A percentile compares a stretch with the other conserved stretches of the same genome.
Evolutionary conservation across 1,284 basidiomycete genomes (phyloP).

Genomic region (Sphaerobolus stellatus): DNA sequence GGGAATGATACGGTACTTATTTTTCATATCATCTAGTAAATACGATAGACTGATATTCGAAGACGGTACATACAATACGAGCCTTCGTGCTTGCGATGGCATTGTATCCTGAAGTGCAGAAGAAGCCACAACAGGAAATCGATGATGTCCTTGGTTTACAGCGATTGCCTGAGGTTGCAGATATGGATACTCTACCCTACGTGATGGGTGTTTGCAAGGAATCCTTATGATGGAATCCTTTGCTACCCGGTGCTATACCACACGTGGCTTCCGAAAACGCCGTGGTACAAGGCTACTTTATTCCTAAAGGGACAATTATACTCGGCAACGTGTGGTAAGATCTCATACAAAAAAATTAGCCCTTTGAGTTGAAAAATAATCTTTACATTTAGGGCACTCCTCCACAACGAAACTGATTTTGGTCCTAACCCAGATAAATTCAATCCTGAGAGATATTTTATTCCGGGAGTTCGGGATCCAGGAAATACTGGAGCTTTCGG

Average conservation of each 20-base stretch:
- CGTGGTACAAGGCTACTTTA: not conserved
- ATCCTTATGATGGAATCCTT: not conserved
- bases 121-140: slow-evolving; percentile 24
- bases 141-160: slow-evolving; percentile 21
- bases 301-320: not conserved
- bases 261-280: not conserved
- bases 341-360: too few relatives aligned
- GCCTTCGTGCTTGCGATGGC: slow-evolving; percentile 27
- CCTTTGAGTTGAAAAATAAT: too few relatives aligned
- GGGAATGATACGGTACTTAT: slow-evolving; percentile 15
- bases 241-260: not conserved
- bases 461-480: too few relatives aligned
- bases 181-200: slow-evolving; percentile 4
- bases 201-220: not conserved
- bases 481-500: too few relatives aligned
- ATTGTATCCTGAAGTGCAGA: slow-evolving; percentile 23
- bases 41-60: too few relatives aligned
- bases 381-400: too few relatives aligned
- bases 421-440: too few relatives aligned
- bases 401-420: too few relatives aligned
- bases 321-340: not conserved
- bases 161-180: slow-evolving; percentile 27
- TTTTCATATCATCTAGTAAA: too few relatives aligned
- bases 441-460: too few relatives aligned
- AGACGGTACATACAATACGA: too few relatives aligned